These are phyloP conservation scores for Antitrichia curtipendula DNA, from an alignment of 225 moss, liverwort and hornwort genomes.

Conservation along the genomic window DNA sequence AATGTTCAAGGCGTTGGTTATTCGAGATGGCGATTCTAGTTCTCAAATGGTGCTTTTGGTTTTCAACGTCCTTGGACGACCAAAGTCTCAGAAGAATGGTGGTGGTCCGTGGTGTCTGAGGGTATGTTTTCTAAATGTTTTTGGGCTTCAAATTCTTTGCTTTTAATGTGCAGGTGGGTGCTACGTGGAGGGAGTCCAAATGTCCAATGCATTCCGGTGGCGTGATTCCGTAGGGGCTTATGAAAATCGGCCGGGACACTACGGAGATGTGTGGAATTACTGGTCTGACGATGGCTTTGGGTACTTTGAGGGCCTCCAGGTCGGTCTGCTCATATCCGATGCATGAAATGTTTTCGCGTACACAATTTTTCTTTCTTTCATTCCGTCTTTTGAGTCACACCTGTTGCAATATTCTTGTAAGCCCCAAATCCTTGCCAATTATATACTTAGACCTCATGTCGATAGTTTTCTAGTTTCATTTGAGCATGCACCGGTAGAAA, in stretches of 20 bases:
- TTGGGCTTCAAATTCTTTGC: not conserved
- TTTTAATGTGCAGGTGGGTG: constrained; percentile 52
- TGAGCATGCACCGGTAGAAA: too few species aligned
- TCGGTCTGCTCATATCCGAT: not conserved
- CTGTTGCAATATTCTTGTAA: not conserved
- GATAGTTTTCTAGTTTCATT: not conserved
- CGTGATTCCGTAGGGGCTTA: constrained; percentile 72
- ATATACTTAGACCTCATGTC: too few species aligned
- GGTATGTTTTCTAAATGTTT: not conserved
- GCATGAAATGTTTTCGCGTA: not conserved
- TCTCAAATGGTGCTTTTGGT: not conserved
- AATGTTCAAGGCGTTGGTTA: not conserved
- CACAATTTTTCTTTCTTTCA: not conserved
- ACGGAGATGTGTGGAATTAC: constrained; percentile 85
- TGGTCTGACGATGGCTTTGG: constrained; percentile 97
- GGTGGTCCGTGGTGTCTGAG: not conserved
- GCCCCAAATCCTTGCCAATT: too few species aligned
- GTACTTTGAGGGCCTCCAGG: constrained; percentile 84
- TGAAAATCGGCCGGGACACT: constrained; percentile 80
- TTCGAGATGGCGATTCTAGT: not conserved
- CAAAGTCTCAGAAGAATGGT: not conserved
- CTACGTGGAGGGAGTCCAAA: constrained; percentile 67
- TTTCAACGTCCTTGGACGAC: not conserved
- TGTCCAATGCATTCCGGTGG: constrained; percentile 86
- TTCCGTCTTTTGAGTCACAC: not conserved